These are phyloP conservation scores for Termitomyces sp. DNA, from an alignment of 768 basidiomycete genomes.

Conservation along the genomic window DNA sequence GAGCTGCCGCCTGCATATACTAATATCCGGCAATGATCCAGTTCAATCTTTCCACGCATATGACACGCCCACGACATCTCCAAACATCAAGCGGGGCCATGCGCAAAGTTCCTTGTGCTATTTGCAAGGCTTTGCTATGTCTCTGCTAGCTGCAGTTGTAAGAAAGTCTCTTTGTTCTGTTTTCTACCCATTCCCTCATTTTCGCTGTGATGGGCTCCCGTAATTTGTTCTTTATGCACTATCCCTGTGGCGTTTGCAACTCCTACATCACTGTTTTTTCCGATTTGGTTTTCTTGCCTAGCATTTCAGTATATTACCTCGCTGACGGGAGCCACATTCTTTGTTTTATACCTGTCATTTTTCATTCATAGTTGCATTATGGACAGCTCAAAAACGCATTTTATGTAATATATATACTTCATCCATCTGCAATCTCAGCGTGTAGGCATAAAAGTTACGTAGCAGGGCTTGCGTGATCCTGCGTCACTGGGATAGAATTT, in stretches of 20 bases:
- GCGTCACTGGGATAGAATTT: neutral
- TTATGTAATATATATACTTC: neutral
- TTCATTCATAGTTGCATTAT: neutral
- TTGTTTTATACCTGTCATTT: neutral
- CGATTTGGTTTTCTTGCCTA: neutral
- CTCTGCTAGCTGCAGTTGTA: neutral
- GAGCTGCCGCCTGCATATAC: constrained; percentile 85
- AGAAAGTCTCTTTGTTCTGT: neutral
- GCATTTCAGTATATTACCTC: neutral
- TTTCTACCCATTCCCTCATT: neutral
- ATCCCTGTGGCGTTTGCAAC: neutral
- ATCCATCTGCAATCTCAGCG: neutral
- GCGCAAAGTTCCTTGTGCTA: neutral
- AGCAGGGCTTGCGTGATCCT: neutral
- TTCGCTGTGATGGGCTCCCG: neutral
- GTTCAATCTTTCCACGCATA: neutral
- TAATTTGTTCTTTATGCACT: neutral
- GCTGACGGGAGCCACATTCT: neutral
- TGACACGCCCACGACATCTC: neutral
- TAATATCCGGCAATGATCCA: constrained; percentile 37
- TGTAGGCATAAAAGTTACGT: neutral
- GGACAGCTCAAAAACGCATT: neutral
- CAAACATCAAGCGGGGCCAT: neutral
- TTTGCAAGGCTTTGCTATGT: neutral
- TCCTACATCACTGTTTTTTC: neutral